These are phyloP conservation scores for Obelidium mucronatum DNA, from an alignment of 192 early-diverging fungal species.

Conservation along the genomic window DNA sequence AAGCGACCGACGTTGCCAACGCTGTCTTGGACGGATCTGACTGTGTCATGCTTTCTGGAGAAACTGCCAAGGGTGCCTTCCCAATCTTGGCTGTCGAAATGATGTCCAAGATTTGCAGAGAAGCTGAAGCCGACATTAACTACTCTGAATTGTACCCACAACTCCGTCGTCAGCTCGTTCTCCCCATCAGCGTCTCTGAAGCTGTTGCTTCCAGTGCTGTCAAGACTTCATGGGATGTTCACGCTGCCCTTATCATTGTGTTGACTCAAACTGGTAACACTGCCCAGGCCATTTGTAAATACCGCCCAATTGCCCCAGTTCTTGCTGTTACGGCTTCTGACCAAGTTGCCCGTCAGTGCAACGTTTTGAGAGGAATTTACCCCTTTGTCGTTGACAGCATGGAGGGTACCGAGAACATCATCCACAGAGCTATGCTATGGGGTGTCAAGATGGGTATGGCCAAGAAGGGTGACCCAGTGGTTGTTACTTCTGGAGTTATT, in stretches of 20 bases:
- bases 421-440: slow-evolving; percentile 63
- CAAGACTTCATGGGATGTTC: slow-evolving; percentile 43
- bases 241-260: slow-evolving; percentile 81
- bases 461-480: slow-evolving; percentile 56
- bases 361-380: slow-evolving; percentile 61
- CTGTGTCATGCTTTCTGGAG: slow-evolving; percentile 99
- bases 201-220: slow-evolving; percentile 91
- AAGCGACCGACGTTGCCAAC: slow-evolving; percentile 98
- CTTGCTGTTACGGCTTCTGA: slow-evolving; percentile 82
- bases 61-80: slow-evolving; percentile 95
- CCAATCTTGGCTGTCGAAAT: slow-evolving; percentile 90
- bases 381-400: slow-evolving; percentile 58
- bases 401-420: slow-evolving; percentile 61
- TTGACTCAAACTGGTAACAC: slow-evolving; percentile 86
- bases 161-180: slow-evolving; percentile 74
- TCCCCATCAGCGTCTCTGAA: slow-evolving; percentile 87
- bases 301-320: slow-evolving; percentile 90
- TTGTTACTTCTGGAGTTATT: slow-evolving; percentile 58
- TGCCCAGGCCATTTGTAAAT: slow-evolving; percentile 91
- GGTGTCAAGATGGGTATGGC: slow-evolving; percentile 68
- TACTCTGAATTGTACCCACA: slow-evolving; percentile 95
- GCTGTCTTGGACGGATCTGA: slow-evolving; percentile 97
- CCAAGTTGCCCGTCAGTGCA: slow-evolving; percentile 60
- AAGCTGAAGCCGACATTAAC: slow-evolving; percentile 93
- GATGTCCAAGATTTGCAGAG: slow-evolving; percentile 92